Percentiles rank a stretch among this genome's conserved stretches.
Conservation (phyloP, 2,329 filamentous ascomycete species). For the Aulographum hederae region DNA sequence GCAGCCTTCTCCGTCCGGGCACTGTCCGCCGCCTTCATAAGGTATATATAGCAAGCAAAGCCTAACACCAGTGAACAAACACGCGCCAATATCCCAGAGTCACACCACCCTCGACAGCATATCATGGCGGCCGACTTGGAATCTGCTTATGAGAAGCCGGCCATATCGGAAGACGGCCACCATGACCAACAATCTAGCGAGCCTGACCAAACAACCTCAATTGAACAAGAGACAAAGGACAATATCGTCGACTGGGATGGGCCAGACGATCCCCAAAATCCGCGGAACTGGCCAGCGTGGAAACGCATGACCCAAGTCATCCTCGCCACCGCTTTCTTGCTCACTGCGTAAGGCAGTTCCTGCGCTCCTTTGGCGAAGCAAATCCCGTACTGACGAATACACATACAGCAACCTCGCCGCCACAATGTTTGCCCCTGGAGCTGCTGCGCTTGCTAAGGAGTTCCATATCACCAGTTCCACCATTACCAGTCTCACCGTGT, state of each 20-base stretch:
- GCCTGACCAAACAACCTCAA: conserved; percentile 9
- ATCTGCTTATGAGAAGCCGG: conserved; percentile 9
- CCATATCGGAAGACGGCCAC: conserved; percentile 8
- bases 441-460: conserved; percentile 3
- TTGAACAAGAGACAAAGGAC: conserved; percentile 9
- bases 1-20: background rate
- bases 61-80: conserved; percentile 1
- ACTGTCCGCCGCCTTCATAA: background rate
- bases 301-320: conserved; percentile 12
- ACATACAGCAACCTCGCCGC: conserved; percentile 6
- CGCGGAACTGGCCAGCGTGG: conserved; percentile 12
- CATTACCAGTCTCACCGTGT: conserved; percentile 13
- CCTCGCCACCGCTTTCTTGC: conserved; percentile 8
- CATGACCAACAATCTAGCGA: conserved; percentile 10
- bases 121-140: conserved; percentile 10
- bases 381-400: conserved; percentile 3
- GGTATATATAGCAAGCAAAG: conserved; percentile 1
- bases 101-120: conserved; percentile 4
- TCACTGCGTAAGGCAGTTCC: conserved; percentile 8
- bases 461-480: conserved; percentile 5
- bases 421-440: conserved; percentile 7
- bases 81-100: conserved; percentile 1
- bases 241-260: conserved; percentile 8
- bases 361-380: conserved; percentile 7
- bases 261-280: conserved; percentile 9